Conservation (phyloP, 768 basidiomycete genomes). For the Nidularia pulvinata region DNA sequence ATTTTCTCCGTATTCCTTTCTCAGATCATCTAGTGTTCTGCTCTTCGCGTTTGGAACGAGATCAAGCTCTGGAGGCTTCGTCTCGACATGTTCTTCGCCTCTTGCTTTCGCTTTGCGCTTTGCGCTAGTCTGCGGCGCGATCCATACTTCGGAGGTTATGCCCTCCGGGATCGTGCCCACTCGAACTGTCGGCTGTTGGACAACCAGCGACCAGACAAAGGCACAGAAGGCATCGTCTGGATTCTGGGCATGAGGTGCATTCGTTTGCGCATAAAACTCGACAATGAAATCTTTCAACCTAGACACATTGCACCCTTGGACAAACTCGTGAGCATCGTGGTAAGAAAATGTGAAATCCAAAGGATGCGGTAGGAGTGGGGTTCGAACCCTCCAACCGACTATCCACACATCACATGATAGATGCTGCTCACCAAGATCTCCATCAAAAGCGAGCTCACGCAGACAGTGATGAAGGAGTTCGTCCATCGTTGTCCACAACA, state of each 20-base stretch:
- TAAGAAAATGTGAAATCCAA: conserved; percentile 9
- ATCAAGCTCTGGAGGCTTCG: conserved; percentile 42
- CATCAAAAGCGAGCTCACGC: conserved; percentile 88
- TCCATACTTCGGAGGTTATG: conserved; percentile 64
- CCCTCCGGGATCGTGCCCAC: conserved; percentile 72
- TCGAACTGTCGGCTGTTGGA: conserved; percentile 70
- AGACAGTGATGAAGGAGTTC: conserved; percentile 84
- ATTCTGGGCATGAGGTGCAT: conserved; percentile 44
- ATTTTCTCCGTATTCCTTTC: conserved; percentile 53
- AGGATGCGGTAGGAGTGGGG: conserved; percentile 25
- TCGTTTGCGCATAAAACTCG: conserved; percentile 57
- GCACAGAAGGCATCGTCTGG: conserved; percentile 76
- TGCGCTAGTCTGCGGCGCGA: conserved; percentile 74
- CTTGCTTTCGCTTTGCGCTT: conserved; percentile 64
- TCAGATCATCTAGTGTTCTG: conserved; percentile 57
- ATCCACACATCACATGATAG: conserved; percentile 25
- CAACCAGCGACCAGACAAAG: conserved; percentile 82
- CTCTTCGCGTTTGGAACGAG: conserved; percentile 54
- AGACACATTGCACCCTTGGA: conserved; percentile 71
- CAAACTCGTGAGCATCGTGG: conserved; percentile 5
- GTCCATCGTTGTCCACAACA: conserved; percentile 52
- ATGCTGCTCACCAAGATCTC: conserved; percentile 73
- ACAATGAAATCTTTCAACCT: conserved; percentile 69
- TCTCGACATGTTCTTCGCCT: conserved; percentile 45
- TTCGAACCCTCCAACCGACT: conserved; percentile 37